phyloP scores from a whole-genome alignment of 257 asterid genomes.

The Jaltomata sinuosa region DNA sequence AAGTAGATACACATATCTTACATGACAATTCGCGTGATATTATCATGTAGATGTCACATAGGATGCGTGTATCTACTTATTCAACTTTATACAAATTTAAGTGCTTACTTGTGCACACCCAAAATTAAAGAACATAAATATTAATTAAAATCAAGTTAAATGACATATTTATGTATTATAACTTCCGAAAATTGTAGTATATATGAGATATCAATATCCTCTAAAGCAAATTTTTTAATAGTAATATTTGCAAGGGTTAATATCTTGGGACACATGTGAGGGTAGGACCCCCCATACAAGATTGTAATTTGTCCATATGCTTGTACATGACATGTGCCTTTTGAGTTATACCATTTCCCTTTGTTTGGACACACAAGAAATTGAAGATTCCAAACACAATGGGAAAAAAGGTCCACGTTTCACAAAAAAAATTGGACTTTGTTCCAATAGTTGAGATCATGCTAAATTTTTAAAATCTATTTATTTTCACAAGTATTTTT shows the following conservation, averaged over 20 bases:
- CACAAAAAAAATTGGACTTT: not conserved
- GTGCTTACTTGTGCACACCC: no score
- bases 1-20: no score
- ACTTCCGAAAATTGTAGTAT: no score
- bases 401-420: not conserved
- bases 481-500: not conserved
- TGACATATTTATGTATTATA: no score
- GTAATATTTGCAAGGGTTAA: conserved; percentile 6
- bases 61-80: no score
- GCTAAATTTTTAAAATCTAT: not conserved
- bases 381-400: not conserved
- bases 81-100: no score
- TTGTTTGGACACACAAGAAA: not conserved
- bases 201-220: not conserved
- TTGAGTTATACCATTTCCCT: not conserved
- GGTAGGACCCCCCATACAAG: conserved; percentile 26
- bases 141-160: no score
- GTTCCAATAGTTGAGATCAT: not conserved
- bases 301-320: conserved; percentile 28
- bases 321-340: conserved; percentile 48
- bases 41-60: no score
- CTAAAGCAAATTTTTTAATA: not conserved
- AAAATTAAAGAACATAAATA: no score
- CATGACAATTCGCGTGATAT: no score
- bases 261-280: conserved; percentile 38